A percentile compares a stretch with the other conserved stretches of the same genome.
Conservation (phyloP, 331 rosid genomes). For the Quercus phellos region DNA sequence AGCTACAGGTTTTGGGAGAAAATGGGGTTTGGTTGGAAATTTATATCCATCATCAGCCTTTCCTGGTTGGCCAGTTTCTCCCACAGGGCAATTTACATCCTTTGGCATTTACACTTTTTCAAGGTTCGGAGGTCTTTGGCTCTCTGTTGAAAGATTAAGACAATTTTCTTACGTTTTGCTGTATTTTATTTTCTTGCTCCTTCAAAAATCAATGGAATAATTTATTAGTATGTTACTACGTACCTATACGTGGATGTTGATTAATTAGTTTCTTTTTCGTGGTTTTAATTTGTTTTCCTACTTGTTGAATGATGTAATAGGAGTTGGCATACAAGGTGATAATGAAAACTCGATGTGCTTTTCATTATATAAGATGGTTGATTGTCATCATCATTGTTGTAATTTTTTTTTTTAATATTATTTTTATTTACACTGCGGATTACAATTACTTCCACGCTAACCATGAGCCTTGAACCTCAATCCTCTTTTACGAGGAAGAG, state of each 20-base stretch:
- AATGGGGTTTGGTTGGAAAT: background rate
- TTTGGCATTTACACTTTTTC: constrained; percentile 9
- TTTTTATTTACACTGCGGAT: no score
- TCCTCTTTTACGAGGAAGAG: no score
- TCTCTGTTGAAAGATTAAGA: background rate
- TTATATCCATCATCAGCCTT: background rate
- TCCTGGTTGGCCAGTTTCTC: background rate
- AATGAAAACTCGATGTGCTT: background rate
- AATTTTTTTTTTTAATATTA: no score
- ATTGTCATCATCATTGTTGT: no score
- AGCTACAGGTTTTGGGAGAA: constrained; percentile 1
- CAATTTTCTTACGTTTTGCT: background rate
- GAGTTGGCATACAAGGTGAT: background rate
- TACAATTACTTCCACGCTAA: no score
- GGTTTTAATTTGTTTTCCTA: background rate
- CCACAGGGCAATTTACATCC: constrained; percentile 26
- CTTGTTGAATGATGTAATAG: background rate
- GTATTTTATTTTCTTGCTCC: background rate
- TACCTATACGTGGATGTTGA: background rate
- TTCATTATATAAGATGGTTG: background rate
- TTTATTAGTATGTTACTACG: background rate
- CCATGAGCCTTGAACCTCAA: no score
- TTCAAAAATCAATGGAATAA: background rate
- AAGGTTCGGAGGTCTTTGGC: background rate
- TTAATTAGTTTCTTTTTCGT: background rate